A percentile compares a stretch with the other conserved stretches of the same genome.
These are phyloP conservation scores for Trichophyton benhamiae DNA, from an alignment of 2,329 filamentous ascomycete species.

Conservation along the genomic window DNA sequence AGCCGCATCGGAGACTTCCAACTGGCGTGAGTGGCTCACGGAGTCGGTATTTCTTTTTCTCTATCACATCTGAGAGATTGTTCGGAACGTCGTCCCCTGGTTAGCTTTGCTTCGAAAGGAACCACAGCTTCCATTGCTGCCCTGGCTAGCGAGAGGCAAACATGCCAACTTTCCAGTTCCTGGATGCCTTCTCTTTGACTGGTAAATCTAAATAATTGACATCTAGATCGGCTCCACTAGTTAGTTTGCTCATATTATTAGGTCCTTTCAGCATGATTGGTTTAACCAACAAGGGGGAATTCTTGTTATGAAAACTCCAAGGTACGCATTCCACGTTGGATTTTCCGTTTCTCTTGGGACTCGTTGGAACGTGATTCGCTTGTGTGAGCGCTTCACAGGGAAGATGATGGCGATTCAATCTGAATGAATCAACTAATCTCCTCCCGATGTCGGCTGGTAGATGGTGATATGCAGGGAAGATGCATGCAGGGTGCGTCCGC, in stretches of 20 bases:
- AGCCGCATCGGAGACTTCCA: neutral
- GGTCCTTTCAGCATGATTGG: neutral
- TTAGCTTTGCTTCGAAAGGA: neutral
- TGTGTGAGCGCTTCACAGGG: neutral
- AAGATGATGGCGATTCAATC: neutral
- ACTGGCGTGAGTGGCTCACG: neutral
- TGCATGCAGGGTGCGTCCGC: neutral
- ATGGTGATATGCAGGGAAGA: neutral
- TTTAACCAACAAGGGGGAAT: neutral
- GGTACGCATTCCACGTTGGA: neutral
- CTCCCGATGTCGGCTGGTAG: neutral
- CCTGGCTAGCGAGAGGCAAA: neutral
- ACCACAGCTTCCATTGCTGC: neutral
- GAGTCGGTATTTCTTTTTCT: neutral
- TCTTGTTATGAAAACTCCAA: neutral
- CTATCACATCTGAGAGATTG: neutral
- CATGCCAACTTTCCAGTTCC: neutral
- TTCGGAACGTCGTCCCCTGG: neutral
- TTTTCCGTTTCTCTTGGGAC: neutral
- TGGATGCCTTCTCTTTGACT: neutral
- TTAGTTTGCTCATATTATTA: neutral
- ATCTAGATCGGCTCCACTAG: conserved; percentile 1
- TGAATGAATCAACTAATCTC: neutral
- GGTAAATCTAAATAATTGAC: neutral
- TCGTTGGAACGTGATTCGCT: neutral